A percentile compares a stretch with the other conserved stretches of the same genome.
Evolutionary conservation across 768 basidiomycete genomes (phyloP).

Genomic region (Piloderma croceum): DNA sequence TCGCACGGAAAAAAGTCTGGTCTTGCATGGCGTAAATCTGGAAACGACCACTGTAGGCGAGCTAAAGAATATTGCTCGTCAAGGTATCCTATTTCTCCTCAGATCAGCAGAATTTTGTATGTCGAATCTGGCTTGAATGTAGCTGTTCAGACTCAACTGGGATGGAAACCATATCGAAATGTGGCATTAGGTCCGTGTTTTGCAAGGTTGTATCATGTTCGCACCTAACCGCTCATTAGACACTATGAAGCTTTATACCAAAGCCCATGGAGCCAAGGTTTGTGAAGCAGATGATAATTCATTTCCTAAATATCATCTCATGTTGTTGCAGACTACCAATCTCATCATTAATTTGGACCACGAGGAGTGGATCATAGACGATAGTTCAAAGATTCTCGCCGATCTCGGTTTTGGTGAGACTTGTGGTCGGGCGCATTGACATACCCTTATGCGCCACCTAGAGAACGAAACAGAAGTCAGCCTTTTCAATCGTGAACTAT

Average conservation of each 20-base stretch:
- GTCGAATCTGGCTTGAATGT: conserved; percentile 8
- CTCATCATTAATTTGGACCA: conserved; percentile 96
- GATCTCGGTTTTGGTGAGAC: conserved; percentile 71
- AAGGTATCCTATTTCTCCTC: conserved; percentile 43
- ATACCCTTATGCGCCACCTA: conserved; percentile 25
- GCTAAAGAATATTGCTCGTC: conserved; percentile 65
- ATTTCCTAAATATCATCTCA: neutral
- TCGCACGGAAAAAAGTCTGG: conserved; percentile 82
- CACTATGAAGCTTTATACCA: conserved; percentile 90
- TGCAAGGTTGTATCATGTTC: neutral
- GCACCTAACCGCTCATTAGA: conserved; percentile 41
- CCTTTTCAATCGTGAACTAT: conserved; percentile 75
- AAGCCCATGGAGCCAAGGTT: conserved; percentile 93
- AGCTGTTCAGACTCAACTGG: conserved; percentile 71
- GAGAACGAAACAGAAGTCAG: conserved; percentile 96
- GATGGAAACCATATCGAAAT: conserved; percentile 87
- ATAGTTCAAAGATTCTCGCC: conserved; percentile 59
- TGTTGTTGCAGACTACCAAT: conserved; percentile 72
- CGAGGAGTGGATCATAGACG: conserved; percentile 85
- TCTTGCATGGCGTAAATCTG: conserved; percentile 79
- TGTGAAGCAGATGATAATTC: too few relatives aligned
- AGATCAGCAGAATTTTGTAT: neutral
- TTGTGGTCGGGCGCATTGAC: neutral
- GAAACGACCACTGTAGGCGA: conserved; percentile 70
- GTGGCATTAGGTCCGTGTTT: conserved; percentile 54